A percentile compares a stretch with the other conserved stretches of the same genome.
These are phyloP conservation scores for Salix caprea DNA, from an alignment of 345 rosid species.

Conservation along the genomic window DNA sequence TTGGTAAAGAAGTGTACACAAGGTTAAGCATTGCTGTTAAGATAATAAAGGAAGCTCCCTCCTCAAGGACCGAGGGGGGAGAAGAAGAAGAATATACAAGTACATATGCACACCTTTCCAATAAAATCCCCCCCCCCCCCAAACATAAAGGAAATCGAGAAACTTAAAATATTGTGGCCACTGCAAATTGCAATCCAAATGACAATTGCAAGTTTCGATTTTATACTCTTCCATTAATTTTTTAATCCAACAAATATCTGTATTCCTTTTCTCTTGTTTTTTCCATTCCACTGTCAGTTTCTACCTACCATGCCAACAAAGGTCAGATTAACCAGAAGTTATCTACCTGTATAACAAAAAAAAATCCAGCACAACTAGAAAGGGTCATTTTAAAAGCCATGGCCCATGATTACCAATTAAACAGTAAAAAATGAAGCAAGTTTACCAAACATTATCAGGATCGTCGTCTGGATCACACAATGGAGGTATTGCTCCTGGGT, in stretches of 20 bases:
- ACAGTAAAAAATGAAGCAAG: neutral
- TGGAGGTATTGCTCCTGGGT: conserved; percentile 56
- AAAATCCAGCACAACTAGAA: neutral
- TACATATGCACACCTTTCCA: neutral
- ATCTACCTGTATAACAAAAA: neutral
- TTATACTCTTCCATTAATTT: neutral
- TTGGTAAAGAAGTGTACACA: neutral
- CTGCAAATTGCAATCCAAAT: neutral
- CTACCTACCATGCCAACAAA: neutral
- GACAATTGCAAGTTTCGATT: neutral
- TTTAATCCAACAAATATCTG: neutral
- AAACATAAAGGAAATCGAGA: neutral
- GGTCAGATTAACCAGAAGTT: neutral
- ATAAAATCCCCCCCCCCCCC: neutral
- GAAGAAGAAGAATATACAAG: neutral
- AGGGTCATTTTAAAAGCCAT: neutral
- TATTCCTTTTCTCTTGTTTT: neutral
- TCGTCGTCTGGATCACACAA: conserved; percentile 73
- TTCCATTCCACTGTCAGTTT: neutral
- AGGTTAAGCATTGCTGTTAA: neutral
- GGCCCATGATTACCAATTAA: too few relatives aligned
- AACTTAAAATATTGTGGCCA: neutral
- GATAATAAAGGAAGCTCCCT: neutral
- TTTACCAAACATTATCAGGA: conserved; percentile 86
- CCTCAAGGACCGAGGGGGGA: neutral